These are phyloP conservation scores for Puccinia hordei DNA, from an alignment of 1,284 basidiomycete genomes.

Conservation along the genomic window DNA sequence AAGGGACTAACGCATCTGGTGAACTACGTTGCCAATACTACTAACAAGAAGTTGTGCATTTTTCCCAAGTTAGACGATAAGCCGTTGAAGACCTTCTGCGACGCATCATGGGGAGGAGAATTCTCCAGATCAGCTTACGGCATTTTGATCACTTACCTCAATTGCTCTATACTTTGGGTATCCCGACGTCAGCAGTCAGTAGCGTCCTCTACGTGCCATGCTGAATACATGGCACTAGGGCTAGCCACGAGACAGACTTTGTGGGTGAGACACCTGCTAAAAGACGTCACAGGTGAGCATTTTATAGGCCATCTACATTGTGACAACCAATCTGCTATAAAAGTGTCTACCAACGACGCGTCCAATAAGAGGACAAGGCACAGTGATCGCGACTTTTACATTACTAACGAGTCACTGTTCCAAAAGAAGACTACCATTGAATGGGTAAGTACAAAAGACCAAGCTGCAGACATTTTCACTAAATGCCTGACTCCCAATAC, in stretches of 20 bases:
- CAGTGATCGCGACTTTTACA: background rate
- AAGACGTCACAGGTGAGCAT: background rate
- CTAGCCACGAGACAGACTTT: background rate
- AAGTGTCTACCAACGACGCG: slow-evolving; percentile 7
- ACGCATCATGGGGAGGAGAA: background rate
- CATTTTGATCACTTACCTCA: background rate
- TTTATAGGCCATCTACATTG: background rate
- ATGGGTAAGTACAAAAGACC: background rate
- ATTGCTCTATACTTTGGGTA: background rate
- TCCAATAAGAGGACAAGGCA: background rate
- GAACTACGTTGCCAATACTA: background rate
- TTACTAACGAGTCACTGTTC: background rate
- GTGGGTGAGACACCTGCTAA: background rate
- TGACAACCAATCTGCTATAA: slow-evolving; percentile 16
- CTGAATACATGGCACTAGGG: no score
- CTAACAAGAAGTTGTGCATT: background rate
- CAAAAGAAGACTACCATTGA: background rate
- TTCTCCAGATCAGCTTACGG: background rate
- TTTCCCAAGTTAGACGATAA: background rate
- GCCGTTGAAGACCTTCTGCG: background rate
- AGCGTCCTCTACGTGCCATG: no score
- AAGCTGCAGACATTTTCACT: background rate
- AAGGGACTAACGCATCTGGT: background rate
- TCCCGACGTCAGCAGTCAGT: no score
- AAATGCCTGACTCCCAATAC: background rate